phyloP scores from a whole-genome alignment of 2,329 filamentous ascomycete genomes.

The Monosporascus sp. region DNA sequence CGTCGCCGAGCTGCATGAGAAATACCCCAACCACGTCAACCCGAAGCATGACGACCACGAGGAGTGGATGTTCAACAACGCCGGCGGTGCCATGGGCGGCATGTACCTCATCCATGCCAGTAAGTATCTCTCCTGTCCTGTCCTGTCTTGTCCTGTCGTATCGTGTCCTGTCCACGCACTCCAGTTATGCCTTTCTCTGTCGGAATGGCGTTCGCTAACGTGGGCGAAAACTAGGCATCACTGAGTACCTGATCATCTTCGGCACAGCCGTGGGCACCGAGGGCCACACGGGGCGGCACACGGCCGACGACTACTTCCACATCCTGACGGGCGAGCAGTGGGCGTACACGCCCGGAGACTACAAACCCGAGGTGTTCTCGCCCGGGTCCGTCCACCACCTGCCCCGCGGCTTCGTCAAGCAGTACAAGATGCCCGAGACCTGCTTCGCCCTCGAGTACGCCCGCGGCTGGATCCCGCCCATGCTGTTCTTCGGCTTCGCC shows the following conservation, averaged over 20 bases:
- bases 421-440: slow-evolving; percentile 72
- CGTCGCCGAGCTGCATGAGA: slow-evolving; percentile 58
- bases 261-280: slow-evolving; percentile 80
- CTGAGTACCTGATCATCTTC: slow-evolving; percentile 88
- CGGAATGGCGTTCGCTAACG: no score
- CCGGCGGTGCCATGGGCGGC: slow-evolving; percentile 83
- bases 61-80: slow-evolving; percentile 91
- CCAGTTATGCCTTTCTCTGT: background rate
- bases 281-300: slow-evolving; percentile 83
- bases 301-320: slow-evolving; percentile 91
- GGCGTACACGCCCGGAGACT: slow-evolving; percentile 66
- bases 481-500: slow-evolving; percentile 86
- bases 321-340: slow-evolving; percentile 75
- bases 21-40: slow-evolving; percentile 54
- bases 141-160: background rate
- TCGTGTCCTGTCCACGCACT: background rate
- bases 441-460: slow-evolving; percentile 84
- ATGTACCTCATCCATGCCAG: slow-evolving; percentile 89
- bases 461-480: slow-evolving; percentile 84
- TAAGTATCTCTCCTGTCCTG: slow-evolving; percentile 36
- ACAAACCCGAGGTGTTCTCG: slow-evolving; percentile 64
- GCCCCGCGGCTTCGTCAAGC: slow-evolving; percentile 65
- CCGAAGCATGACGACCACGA: slow-evolving; percentile 42
- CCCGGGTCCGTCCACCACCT: slow-evolving; percentile 68
- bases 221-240: slow-evolving; percentile 49